phyloP scores from a whole-genome alignment of 148 eudicot genomes.

The Chenopodium suecicum region DNA sequence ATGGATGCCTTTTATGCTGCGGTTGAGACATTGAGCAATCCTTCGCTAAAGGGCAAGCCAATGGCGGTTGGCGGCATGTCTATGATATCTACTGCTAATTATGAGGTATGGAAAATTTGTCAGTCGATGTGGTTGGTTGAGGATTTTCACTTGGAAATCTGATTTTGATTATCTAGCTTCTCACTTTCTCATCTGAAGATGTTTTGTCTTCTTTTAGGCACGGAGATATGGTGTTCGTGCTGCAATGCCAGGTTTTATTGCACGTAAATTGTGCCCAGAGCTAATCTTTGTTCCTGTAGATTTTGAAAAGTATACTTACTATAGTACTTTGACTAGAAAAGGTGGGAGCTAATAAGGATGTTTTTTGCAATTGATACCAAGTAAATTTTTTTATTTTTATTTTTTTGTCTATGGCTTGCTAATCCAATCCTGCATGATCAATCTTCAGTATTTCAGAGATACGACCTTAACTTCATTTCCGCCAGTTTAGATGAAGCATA shows the following conservation, averaged over 20 bases:
- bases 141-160: slow-evolving; percentile 4
- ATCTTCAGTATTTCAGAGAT: slow-evolving; percentile 66
- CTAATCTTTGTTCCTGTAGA: slow-evolving; percentile 84
- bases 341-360: slow-evolving; percentile 41
- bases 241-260: slow-evolving; percentile 99
- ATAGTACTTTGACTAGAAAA: slow-evolving; percentile 85
- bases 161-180: slow-evolving; percentile 15
- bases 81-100: slow-evolving; percentile 96
- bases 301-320: slow-evolving; percentile 83
- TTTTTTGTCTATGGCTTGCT: slow-evolving; percentile 1
- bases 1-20: slow-evolving; percentile 99
- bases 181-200: slow-evolving; percentile 19
- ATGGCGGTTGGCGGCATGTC: slow-evolving; percentile 99
- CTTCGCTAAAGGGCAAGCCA: slow-evolving; percentile 69
- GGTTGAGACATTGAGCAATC: slow-evolving; percentile 88
- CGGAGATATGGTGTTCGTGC: slow-evolving; percentile 97
- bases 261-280: slow-evolving; percentile 85
- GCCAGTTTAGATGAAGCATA: slow-evolving; percentile 97
- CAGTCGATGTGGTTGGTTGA: background rate
- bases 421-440: slow-evolving; percentile 9
- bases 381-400: background rate
- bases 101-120: slow-evolving; percentile 58
- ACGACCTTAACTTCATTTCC: slow-evolving; percentile 82
- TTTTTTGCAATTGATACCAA: background rate
- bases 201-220: slow-evolving; percentile 54